phyloP scores from a whole-genome alignment of 768 basidiomycete species.

The Mycena amicta region DNA sequence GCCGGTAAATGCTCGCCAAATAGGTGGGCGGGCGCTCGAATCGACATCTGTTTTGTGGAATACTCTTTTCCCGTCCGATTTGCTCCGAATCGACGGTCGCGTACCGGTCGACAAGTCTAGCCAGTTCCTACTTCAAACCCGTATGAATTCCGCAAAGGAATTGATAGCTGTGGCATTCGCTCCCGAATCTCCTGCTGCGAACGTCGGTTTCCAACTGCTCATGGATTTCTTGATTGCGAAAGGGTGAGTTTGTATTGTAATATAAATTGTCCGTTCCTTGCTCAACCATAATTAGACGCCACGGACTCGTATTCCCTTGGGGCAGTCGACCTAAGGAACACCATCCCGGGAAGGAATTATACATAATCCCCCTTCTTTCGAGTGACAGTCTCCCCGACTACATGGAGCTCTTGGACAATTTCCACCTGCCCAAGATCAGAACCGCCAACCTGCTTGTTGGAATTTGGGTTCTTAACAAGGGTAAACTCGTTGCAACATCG shows the following conservation, averaged over 20 bases:
- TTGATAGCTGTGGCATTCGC: conserved; percentile 77
- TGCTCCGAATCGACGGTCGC: conserved; percentile 80
- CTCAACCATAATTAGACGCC: conserved; percentile 55
- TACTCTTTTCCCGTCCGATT: conserved; percentile 70
- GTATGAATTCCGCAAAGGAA: conserved; percentile 78
- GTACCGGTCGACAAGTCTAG: conserved; percentile 76
- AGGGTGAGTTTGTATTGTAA: conserved; percentile 55
- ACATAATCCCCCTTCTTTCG: conserved; percentile 76
- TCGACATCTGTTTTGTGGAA: conserved; percentile 68
- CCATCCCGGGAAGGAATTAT: conserved; percentile 82
- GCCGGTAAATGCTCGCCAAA: conserved; percentile 69
- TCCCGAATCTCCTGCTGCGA: conserved; percentile 47
- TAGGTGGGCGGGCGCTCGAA: conserved; percentile 71
- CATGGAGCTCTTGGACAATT: conserved; percentile 78
- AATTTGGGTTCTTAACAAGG: conserved; percentile 85
- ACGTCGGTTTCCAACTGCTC: conserved; percentile 59
- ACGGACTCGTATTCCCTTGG: conserved; percentile 88
- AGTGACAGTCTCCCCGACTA: conserved; percentile 78
- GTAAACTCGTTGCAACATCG: conserved; percentile 62
- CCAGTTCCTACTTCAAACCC: conserved; percentile 77
- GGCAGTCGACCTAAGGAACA: conserved; percentile 71
- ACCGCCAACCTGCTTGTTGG: conserved; percentile 72
- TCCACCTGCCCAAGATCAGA: conserved; percentile 67
- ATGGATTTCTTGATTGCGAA: conserved; percentile 71
- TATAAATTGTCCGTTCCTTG: conserved; percentile 17